These are phyloP conservation scores for Colletotrichum camelliae DNA, from an alignment of 2,329 filamentous ascomycete genomes.

Conservation along the genomic window DNA sequence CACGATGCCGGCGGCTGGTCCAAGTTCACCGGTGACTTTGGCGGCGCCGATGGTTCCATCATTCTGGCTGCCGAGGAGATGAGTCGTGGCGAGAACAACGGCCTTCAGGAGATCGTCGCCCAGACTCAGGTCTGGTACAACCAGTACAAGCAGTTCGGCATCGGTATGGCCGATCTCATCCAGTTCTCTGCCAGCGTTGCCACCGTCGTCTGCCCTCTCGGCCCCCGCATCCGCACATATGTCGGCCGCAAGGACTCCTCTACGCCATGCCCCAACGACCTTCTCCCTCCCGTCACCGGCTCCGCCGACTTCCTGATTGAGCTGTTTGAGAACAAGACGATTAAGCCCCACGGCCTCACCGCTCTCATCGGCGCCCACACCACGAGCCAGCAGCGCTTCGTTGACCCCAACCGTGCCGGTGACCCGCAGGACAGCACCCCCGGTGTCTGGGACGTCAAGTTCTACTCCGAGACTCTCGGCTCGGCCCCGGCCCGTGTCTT, in stretches of 20 bases:
- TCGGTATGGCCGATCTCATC: slow-evolving; percentile 59
- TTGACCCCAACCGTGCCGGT: slow-evolving; percentile 42
- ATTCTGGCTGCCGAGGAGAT: slow-evolving; percentile 43
- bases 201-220: slow-evolving; percentile 49
- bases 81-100: slow-evolving; percentile 46
- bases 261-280: slow-evolving; percentile 39
- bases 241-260: slow-evolving; percentile 55
- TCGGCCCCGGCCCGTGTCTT: slow-evolving; percentile 39
- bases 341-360: slow-evolving; percentile 53
- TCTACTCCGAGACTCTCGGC: slow-evolving; percentile 48
- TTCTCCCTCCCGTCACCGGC: slow-evolving; percentile 49
- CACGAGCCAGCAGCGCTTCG: slow-evolving; percentile 52
- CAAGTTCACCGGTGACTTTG: slow-evolving; percentile 34
- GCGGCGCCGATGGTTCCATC: slow-evolving; percentile 52
- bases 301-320: slow-evolving; percentile 49
- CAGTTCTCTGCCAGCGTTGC: slow-evolving; percentile 57
- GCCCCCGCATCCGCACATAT: slow-evolving; percentile 54
- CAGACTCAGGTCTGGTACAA: slow-evolving; percentile 42
- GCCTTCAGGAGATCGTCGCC: slow-evolving; percentile 48
- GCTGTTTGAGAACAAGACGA: slow-evolving; percentile 58
- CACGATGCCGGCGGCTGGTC: slow-evolving; percentile 53
- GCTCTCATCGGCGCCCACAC: slow-evolving; percentile 62
- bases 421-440: slow-evolving; percentile 57
- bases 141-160: slow-evolving; percentile 39
- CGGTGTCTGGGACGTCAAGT: slow-evolving; percentile 58